A percentile compares a stretch with the other conserved stretches of the same genome.
These are phyloP conservation scores for Rhynchospora breviuscula DNA, from an alignment of 176 grass and related monocot genomes.

Conservation along the genomic window DNA sequence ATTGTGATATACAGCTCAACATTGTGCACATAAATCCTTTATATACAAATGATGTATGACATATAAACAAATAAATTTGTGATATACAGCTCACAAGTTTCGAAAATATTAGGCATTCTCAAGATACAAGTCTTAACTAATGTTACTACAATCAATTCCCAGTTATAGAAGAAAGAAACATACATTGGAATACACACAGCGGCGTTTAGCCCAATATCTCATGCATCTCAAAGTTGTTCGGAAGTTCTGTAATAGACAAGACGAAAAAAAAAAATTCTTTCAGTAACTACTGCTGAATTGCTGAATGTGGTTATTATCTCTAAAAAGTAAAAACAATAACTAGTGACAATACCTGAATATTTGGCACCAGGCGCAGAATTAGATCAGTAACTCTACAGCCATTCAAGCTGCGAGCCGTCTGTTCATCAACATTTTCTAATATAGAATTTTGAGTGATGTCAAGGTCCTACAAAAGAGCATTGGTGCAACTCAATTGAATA, in stretches of 20 bases:
- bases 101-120: neutral
- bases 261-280: constrained; percentile 7
- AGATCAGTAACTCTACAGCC: constrained; percentile 88
- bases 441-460: constrained; percentile 90
- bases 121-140: neutral
- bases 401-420: constrained; percentile 87
- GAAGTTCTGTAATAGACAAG: constrained; percentile 57
- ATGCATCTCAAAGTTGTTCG: constrained; percentile 86
- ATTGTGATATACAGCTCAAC: neutral
- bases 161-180: constrained; percentile 21
- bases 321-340: constrained; percentile 12
- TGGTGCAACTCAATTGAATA: constrained; percentile 6
- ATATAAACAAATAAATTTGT: neutral
- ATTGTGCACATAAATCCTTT: neutral
- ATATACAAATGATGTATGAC: neutral
- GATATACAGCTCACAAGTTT: too few relatives aligned
- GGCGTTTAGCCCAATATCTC: constrained; percentile 79
- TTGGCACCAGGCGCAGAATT: constrained; percentile 81
- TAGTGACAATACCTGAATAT: constrained; percentile 44
- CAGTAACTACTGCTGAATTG: neutral
- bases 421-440: constrained; percentile 82
- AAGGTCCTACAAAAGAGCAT: constrained; percentile 52
- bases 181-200: constrained; percentile 96
- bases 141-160: neutral
- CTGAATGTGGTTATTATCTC: neutral